Evolutionary conservation across 2,329 filamentous ascomycete species (phyloP).

Genomic region (Camillea tinctor): DNA sequence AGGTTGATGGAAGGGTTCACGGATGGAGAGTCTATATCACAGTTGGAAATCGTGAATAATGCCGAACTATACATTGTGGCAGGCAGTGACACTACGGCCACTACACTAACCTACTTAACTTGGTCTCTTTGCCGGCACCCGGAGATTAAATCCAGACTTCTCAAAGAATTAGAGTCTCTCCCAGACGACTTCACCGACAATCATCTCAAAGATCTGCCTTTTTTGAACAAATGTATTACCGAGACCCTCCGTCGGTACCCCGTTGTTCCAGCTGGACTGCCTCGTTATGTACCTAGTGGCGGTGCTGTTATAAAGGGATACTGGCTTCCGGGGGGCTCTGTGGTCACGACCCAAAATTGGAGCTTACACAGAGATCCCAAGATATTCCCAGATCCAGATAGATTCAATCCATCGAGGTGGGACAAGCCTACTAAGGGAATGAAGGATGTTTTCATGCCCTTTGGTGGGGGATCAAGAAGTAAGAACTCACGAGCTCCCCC

Average conservation of each 20-base stretch:
- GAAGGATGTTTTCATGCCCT: conserved; percentile 50
- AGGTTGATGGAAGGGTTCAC: conserved; percentile 38
- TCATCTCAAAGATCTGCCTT: conserved; percentile 37
- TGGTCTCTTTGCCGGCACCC: conserved; percentile 38
- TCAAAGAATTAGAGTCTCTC: conserved; percentile 36
- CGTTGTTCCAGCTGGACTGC: conserved; percentile 39
- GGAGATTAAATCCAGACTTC: conserved; percentile 30
- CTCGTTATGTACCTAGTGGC: conserved; percentile 38
- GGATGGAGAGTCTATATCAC: conserved; percentile 18
- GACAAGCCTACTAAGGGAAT: conserved; percentile 32
- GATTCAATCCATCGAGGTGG: conserved; percentile 40
- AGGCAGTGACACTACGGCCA: conserved; percentile 52
- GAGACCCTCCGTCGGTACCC: conserved; percentile 46
- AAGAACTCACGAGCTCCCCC: conserved; percentile 2
- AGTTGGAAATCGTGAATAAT: conserved; percentile 33
- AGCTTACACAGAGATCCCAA: conserved; percentile 44
- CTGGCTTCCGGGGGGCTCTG: conserved; percentile 39
- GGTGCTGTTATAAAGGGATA: conserved; percentile 40
- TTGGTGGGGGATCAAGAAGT: conserved; percentile 51
- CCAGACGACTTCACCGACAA: conserved; percentile 31
- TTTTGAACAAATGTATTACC: conserved; percentile 42
- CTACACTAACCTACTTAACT: conserved; percentile 47
- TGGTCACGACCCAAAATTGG: conserved; percentile 43
- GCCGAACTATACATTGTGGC: conserved; percentile 36
- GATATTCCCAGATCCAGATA: conserved; percentile 41